phyloP scores from a whole-genome alignment of 2,329 filamentous ascomycete species.

The Catunica adiposa region DNA sequence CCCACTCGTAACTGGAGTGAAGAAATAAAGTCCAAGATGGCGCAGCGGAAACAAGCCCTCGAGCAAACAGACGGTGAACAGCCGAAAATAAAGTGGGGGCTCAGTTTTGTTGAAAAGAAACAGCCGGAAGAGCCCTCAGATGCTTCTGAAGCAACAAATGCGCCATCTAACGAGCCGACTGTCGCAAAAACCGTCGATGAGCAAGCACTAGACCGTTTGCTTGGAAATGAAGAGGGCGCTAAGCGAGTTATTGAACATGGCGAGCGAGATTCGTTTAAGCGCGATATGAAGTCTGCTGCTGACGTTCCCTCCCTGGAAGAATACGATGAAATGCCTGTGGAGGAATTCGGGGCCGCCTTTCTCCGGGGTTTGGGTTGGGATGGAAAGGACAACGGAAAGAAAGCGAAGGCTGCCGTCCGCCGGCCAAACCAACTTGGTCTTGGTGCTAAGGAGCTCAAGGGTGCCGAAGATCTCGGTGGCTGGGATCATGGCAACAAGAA shows the following conservation, averaged over 20 bases:
- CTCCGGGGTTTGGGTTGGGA: conserved; percentile 95
- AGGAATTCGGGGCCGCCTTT: conserved; percentile 83
- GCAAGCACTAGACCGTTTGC: conserved; percentile 49
- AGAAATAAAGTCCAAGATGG: conserved; percentile 12
- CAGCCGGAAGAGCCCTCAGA: background rate
- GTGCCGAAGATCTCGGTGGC: conserved; percentile 54
- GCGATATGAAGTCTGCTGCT: conserved; percentile 55
- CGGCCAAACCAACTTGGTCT: conserved; percentile 73
- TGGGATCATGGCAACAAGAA: conserved; percentile 55
- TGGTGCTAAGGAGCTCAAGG: conserved; percentile 67
- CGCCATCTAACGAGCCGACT: background rate
- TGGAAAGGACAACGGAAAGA: conserved; percentile 38
- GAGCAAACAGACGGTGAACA: conserved; percentile 25
- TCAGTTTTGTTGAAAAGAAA: conserved; percentile 18
- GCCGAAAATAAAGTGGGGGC: conserved; percentile 38
- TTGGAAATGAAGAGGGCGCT: conserved; percentile 33
- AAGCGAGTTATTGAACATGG: conserved; percentile 38
- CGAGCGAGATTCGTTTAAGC: conserved; percentile 52
- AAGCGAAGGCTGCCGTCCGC: conserved; percentile 46
- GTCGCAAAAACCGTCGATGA: conserved; percentile 24
- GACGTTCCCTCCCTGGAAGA: conserved; percentile 63
- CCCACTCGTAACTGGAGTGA: conserved; percentile 12
- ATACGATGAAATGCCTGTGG: conserved; percentile 78
- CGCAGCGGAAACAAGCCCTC: conserved; percentile 13
- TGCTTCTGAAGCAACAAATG: background rate